These are phyloP conservation scores for Aurifilum marmelostoma DNA, from an alignment of 2,329 filamentous ascomycete species.

Conservation along the genomic window DNA sequence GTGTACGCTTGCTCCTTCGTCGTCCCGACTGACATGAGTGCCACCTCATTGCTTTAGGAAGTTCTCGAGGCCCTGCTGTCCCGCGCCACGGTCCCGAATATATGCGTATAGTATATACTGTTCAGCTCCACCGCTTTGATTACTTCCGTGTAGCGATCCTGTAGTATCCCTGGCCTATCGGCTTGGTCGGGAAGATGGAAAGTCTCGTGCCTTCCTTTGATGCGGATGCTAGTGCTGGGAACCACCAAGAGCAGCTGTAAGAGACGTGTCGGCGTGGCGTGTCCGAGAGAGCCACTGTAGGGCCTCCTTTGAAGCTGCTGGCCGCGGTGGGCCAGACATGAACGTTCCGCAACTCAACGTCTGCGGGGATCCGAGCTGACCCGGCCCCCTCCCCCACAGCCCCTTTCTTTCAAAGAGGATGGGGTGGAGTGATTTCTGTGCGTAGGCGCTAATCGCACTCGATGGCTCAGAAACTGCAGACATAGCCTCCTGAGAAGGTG, in stretches of 20 bases:
- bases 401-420: too few relatives aligned
- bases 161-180: background rate
- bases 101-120: background rate
- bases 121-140: background rate
- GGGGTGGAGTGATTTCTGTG: too few relatives aligned
- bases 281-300: background rate
- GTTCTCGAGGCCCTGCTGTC: background rate
- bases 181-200: background rate
- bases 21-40: background rate
- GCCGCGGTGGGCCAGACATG: background rate
- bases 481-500: slow-evolving; percentile 15
- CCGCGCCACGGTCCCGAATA: background rate
- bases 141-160: background rate
- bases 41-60: background rate
- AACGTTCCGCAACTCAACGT: background rate
- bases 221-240: background rate
- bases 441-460: background rate
- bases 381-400: too few relatives aligned
- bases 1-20: background rate
- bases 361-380: too few relatives aligned
- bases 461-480: slow-evolving; percentile 5
- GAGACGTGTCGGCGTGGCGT: background rate
- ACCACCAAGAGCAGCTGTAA: background rate
- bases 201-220: background rate
- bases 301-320: background rate